Percentiles rank a stretch among this genome's conserved stretches.
These are phyloP conservation scores for Crithidia brevicula DNA, from an alignment of 208 protist species.

Conservation along the genomic window DNA sequence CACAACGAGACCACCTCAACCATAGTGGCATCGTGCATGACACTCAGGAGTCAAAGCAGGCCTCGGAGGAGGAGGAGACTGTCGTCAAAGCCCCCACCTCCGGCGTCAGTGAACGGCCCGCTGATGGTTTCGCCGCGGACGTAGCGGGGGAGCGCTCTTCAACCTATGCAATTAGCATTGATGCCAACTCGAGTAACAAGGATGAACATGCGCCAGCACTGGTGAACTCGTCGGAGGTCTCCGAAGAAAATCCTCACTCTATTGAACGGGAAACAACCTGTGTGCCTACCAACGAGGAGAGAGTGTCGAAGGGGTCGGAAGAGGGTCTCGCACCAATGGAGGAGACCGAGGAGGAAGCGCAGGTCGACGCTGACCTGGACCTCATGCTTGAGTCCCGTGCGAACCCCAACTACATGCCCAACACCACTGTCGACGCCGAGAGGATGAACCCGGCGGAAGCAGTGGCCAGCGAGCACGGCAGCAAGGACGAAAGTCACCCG, in stretches of 20 bases:
- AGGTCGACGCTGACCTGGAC: conserved; percentile 1
- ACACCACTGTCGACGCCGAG: neutral
- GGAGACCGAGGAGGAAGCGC: neutral
- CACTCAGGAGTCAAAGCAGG: too few species aligned
- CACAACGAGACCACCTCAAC: too few species aligned
- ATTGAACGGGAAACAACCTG: neutral
- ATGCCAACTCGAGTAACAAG: neutral
- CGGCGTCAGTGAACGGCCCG: too few species aligned
- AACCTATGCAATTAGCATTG: neutral
- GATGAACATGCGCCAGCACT: neutral
- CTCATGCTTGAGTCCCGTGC: conserved; percentile 6
- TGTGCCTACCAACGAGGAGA: too few species aligned
- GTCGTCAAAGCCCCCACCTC: too few species aligned
- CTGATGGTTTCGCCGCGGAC: too few species aligned
- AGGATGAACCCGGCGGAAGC: too few species aligned
- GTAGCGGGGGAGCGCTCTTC: neutral
- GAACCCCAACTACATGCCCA: neutral
- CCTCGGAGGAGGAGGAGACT: too few species aligned
- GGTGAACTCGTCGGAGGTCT: neutral
- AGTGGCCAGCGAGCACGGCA: too few species aligned
- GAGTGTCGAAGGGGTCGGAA: neutral
- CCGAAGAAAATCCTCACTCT: neutral
- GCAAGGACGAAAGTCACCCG: too few species aligned
- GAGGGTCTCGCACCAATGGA: neutral
- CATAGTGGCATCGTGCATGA: too few species aligned